Evolutionary conservation across 441 rosid species (phyloP).

Genomic region (Populus hybrid): DNA sequence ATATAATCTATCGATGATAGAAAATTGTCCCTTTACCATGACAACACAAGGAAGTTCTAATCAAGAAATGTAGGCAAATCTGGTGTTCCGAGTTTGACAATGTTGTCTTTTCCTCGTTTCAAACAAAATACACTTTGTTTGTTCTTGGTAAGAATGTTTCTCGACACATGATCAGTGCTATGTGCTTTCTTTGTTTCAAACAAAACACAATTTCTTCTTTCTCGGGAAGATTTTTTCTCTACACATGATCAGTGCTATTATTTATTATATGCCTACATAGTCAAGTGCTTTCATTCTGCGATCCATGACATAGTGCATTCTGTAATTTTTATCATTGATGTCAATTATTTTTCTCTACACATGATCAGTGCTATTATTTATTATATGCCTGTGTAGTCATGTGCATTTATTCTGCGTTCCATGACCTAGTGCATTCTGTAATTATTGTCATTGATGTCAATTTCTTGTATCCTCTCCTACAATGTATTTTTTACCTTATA

Average conservation of each 20-base stretch:
- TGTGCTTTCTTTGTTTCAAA: background rate
- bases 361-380: background rate
- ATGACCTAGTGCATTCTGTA: background rate
- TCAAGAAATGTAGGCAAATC: background rate
- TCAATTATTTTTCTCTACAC: background rate
- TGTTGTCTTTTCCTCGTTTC: background rate
- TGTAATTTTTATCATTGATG: too few relatives aligned
- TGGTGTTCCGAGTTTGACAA: background rate
- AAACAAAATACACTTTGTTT: background rate
- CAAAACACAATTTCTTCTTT: background rate
- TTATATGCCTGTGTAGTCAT: background rate
- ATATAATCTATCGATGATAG: background rate
- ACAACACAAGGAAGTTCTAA: background rate
- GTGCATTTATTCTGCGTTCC: background rate
- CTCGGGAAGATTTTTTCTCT: background rate
- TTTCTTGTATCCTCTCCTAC: background rate
- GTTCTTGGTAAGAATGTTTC: background rate
- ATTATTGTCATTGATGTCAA: background rate
- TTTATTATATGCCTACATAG: too few relatives aligned
- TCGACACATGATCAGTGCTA: background rate
- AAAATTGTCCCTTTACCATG: background rate
- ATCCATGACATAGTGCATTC: too few relatives aligned
- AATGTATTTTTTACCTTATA: background rate
- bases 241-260: too few relatives aligned
- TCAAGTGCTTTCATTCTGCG: too few relatives aligned